These are phyloP conservation scores for Medicago arabica DNA, from an alignment of 306 rosid genomes.

Conservation along the genomic window DNA sequence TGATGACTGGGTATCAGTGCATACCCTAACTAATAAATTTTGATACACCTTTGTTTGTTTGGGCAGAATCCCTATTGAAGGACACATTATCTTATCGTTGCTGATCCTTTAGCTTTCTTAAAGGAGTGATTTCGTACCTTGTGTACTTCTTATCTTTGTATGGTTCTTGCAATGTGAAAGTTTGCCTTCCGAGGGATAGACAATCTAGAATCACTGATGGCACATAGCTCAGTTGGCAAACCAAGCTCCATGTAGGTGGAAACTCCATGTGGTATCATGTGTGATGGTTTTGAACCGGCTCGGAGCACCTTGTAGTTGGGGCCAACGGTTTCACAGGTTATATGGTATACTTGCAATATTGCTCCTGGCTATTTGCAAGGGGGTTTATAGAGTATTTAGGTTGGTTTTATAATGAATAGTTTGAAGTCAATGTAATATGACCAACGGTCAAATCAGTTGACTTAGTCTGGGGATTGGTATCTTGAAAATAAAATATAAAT, in stretches of 20 bases:
- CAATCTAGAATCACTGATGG: conserved; percentile 11
- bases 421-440: conserved; percentile 23
- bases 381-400: conserved; percentile 20
- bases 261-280: neutral
- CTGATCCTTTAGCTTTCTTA: conserved; percentile 19
- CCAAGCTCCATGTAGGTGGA: neutral
- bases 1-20: conserved; percentile 5
- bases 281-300: neutral
- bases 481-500: neutral
- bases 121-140: conserved; percentile 8
- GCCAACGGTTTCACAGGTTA: conserved; percentile 13
- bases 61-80: neutral
- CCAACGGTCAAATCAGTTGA: conserved; percentile 1
- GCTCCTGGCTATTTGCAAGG: conserved; percentile 20
- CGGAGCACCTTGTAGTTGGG: neutral
- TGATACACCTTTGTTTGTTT: conserved; percentile 24
- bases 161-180: conserved; percentile 11
- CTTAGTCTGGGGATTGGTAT: neutral
- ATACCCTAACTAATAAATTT: neutral
- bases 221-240: neutral
- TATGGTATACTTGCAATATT: conserved; percentile 10
- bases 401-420: neutral
- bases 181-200: conserved; percentile 4
- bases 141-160: neutral
- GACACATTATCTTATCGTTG: neutral